phyloP scores from a whole-genome alignment of 1,284 basidiomycete species.

The Cystobasidiaceae sp. region DNA sequence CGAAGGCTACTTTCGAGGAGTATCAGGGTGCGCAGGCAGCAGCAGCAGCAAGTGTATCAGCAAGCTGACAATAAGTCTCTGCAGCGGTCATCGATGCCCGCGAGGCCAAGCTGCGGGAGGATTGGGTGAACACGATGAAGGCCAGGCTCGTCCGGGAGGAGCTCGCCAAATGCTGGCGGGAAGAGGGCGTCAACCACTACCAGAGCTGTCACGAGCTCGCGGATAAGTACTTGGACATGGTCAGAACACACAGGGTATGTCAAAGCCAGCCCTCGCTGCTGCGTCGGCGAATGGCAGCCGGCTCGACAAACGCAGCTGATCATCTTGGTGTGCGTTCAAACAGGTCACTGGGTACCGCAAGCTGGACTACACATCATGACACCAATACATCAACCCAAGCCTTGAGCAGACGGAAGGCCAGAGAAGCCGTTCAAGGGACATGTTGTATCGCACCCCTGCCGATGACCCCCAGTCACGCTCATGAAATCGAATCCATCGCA shows the following conservation, averaged over 20 bases:
- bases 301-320: background rate
- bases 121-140: constrained; percentile 94
- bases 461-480: too few species aligned
- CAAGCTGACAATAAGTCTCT: background rate
- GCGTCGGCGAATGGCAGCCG: background rate
- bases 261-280: background rate
- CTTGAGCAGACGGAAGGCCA: too few species aligned
- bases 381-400: too few species aligned
- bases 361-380: constrained; percentile 46
- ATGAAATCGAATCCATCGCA: too few species aligned
- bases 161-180: constrained; percentile 82
- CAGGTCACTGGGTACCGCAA: constrained; percentile 58
- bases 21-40: constrained; percentile 13
- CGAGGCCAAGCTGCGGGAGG: constrained; percentile 77
- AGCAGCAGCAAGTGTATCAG: background rate
- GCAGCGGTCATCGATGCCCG: constrained; percentile 55
- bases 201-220: constrained; percentile 83
- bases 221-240: constrained; percentile 75
- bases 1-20: constrained; percentile 15
- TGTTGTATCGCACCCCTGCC: too few species aligned
- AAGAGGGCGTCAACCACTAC: constrained; percentile 73
- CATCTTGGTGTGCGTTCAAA: background rate
- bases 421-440: too few species aligned
- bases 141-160: constrained; percentile 82
- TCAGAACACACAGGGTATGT: constrained; percentile 79